Conservation (phyloP, 805 yeast species). For the Starmera dryadoides region DNA sequence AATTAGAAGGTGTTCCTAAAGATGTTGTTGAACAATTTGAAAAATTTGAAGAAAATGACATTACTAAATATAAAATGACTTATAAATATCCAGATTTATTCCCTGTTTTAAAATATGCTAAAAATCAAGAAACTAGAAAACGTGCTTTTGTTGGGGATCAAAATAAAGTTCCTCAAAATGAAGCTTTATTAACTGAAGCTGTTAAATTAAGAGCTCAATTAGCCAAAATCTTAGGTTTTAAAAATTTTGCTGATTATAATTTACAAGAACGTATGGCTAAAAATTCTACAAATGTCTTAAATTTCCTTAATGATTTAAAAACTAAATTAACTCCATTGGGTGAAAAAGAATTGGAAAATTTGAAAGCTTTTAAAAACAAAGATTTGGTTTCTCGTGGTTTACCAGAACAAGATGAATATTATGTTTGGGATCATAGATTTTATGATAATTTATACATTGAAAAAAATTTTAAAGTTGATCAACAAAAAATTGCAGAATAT, state of each 20-base stretch:
- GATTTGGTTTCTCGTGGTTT: constrained; percentile 42
- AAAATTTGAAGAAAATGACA: constrained; percentile 31
- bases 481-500: constrained; percentile 63
- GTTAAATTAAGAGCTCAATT: constrained; percentile 54
- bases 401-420: constrained; percentile 33
- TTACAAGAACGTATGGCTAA: constrained; percentile 82
- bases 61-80: constrained; percentile 56
- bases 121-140: constrained; percentile 55
- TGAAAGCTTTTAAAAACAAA: constrained; percentile 44
- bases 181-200: constrained; percentile 50
- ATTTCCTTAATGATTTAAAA: constrained; percentile 57
- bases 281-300: constrained; percentile 47
- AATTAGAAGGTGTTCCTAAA: constrained; percentile 69
- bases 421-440: constrained; percentile 70
- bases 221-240: constrained; percentile 60
- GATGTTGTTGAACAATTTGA: constrained; percentile 55
- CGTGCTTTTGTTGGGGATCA: constrained; percentile 60
- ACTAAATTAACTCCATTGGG: constrained; percentile 55
- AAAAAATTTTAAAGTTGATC: constrained; percentile 64
- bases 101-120: constrained; percentile 73
- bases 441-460: constrained; percentile 62
- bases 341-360: constrained; percentile 37
- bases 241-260: constrained; percentile 60
- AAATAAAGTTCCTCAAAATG: constrained; percentile 60
- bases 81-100: constrained; percentile 75